Conservation (phyloP, 2,329 filamentous ascomycete species). For the Sclerotinia trifoliorum region DNA sequence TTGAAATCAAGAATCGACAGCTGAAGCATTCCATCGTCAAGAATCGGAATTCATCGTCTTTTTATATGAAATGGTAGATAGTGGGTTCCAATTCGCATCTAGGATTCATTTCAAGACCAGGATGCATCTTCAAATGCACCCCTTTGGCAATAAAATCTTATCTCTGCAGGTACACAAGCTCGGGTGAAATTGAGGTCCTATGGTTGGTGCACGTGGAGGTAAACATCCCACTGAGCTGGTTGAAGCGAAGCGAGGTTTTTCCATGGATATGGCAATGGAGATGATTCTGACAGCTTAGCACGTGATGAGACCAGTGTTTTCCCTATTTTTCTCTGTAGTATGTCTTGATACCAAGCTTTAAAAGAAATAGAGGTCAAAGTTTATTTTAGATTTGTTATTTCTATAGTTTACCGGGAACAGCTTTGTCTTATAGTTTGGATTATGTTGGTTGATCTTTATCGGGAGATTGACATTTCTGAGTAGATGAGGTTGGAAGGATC, state of each 20-base stretch:
- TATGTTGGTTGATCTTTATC: too few species aligned
- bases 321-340: too few species aligned
- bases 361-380: background rate
- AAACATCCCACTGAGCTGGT: background rate
- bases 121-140: background rate
- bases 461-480: too few species aligned
- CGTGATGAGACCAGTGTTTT: background rate
- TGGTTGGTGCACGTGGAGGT: constrained; percentile 20
- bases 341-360: too few species aligned
- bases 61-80: constrained; percentile 1
- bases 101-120: background rate
- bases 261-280: background rate
- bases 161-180: background rate
- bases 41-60: background rate
- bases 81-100: background rate
- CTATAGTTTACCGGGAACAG: too few species aligned
- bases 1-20: background rate
- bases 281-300: background rate
- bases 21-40: background rate
- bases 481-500: too few species aligned
- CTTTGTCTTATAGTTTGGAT: too few species aligned
- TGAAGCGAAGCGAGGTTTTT: constrained; percentile 11
- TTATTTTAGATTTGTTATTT: too few species aligned
- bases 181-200: constrained; percentile 17
- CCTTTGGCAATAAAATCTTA: background rate